Evolutionary conservation across 2,329 filamentous ascomycete genomes (phyloP).

Genomic region (Colletotrichum higginsianum): DNA sequence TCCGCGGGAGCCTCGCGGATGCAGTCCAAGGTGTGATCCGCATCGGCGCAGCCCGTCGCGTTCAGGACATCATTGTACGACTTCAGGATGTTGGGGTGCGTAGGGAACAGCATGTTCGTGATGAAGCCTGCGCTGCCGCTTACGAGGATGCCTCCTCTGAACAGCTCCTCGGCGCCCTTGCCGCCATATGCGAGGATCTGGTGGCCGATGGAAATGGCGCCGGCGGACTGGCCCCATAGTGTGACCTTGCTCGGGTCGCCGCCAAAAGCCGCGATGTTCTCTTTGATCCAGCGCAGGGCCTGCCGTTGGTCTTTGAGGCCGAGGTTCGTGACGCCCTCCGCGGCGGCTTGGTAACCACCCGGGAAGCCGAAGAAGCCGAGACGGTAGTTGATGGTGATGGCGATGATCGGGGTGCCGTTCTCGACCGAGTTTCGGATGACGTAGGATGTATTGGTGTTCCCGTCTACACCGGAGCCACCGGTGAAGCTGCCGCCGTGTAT

Average conservation of each 20-base stretch:
- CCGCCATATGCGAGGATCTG: slow-evolving; percentile 35
- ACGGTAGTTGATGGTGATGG: slow-evolving; percentile 64
- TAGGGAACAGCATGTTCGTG: slow-evolving; percentile 17
- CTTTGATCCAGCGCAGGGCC: slow-evolving; percentile 67
- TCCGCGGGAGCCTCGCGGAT: slow-evolving; percentile 15
- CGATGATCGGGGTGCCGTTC: slow-evolving; percentile 63
- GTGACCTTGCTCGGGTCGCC: slow-evolving; percentile 66
- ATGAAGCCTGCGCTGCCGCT: slow-evolving; percentile 20
- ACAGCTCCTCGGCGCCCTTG: slow-evolving; percentile 21
- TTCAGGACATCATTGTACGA: slow-evolving; percentile 19
- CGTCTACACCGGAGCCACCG: slow-evolving; percentile 53
- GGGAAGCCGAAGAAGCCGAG: slow-evolving; percentile 74
- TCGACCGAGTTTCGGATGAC: slow-evolving; percentile 65
- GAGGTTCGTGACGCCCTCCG: slow-evolving; percentile 67
- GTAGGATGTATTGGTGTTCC: slow-evolving; percentile 73
- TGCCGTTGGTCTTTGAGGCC: slow-evolving; percentile 68
- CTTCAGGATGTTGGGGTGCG: background rate
- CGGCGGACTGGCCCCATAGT: slow-evolving; percentile 64
- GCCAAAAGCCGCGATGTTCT: slow-evolving; percentile 68
- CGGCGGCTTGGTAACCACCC: slow-evolving; percentile 51
- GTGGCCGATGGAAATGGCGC: slow-evolving; percentile 44
- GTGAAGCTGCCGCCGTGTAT: slow-evolving; percentile 63
- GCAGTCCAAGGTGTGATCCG: slow-evolving; percentile 29
- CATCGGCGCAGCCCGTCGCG: slow-evolving; percentile 25
- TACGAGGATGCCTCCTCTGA: slow-evolving; percentile 33